phyloP scores from a whole-genome alignment of 208 protist species.

The Trypanosoma avium region DNA sequence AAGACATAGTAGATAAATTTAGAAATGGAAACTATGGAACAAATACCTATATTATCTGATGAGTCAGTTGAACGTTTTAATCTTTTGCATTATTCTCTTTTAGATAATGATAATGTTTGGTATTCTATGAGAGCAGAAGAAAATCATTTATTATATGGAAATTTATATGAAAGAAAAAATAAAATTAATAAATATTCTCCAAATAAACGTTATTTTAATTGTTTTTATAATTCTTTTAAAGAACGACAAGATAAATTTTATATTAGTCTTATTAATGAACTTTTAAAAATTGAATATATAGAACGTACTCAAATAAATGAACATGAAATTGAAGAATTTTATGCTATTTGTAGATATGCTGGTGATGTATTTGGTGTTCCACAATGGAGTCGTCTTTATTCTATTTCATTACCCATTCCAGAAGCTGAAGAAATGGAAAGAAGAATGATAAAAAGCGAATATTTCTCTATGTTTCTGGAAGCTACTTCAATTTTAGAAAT shows the following conservation, averaged over 20 bases:
- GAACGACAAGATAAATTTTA: conserved; percentile 12
- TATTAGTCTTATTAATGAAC: background rate
- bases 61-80: conserved; percentile 23
- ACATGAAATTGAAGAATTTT: conserved; percentile 30
- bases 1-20: background rate
- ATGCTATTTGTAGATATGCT: conserved; percentile 28
- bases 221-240: conserved; percentile 49
- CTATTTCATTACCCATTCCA: conserved; percentile 16
- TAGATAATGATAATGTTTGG: conserved; percentile 17
- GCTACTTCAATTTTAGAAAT: conserved; percentile 27
- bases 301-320: conserved; percentile 14
- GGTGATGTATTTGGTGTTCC: conserved; percentile 22
- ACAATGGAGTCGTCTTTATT: conserved; percentile 14
- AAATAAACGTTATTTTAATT: conserved; percentile 31
- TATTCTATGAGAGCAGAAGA: conserved; percentile 26
- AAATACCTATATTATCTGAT: background rate
- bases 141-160: conserved; percentile 24
- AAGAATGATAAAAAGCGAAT: conserved; percentile 30
- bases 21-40: background rate
- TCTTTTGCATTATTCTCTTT: conserved; percentile 1
- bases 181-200: background rate
- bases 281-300: conserved; percentile 11
- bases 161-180: background rate
- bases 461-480: conserved; percentile 36
- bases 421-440: conserved; percentile 33